Evolutionary conservation across 1,284 basidiomycete genomes (phyloP).

Genomic region (Leccinum pachyderme): DNA sequence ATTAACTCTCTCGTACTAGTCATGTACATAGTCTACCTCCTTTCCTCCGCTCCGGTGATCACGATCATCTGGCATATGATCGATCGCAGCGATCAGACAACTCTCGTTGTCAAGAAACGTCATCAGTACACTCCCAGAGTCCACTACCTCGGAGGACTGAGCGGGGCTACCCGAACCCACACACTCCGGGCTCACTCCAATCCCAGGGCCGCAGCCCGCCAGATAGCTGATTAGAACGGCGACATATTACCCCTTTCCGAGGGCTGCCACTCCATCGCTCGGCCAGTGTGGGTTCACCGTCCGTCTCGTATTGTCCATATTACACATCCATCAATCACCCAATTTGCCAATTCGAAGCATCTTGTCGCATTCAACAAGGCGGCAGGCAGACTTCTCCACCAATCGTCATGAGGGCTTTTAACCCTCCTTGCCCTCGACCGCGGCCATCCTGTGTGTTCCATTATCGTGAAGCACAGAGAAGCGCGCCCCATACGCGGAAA

Average conservation of each 20-base stretch:
- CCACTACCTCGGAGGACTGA: slow-evolving; percentile 15
- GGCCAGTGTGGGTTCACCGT: slow-evolving; percentile 5
- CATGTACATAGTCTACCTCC: slow-evolving; percentile 7
- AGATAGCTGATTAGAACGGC: slow-evolving; percentile 21
- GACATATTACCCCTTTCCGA: slow-evolving; percentile 6
- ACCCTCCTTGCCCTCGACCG: slow-evolving; percentile 25
- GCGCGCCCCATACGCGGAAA: slow-evolving; percentile 8
- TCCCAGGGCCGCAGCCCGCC: slow-evolving; percentile 26
- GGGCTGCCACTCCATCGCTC: not conserved
- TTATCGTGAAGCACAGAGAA: slow-evolving; percentile 22
- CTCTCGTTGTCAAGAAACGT: slow-evolving; percentile 19
- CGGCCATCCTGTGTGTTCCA: slow-evolving; percentile 32
- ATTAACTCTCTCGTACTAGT: not conserved
- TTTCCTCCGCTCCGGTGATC: slow-evolving; percentile 34
- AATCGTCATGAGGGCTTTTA: slow-evolving; percentile 13
- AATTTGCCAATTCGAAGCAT: slow-evolving; percentile 34
- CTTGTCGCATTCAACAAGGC: slow-evolving; percentile 11
- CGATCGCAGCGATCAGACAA: slow-evolving; percentile 33
- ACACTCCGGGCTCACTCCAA: slow-evolving; percentile 1
- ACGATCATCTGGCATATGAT: slow-evolving; percentile 30
- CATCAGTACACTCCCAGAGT: not conserved
- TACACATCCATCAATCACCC: slow-evolving; percentile 25
- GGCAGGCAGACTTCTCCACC: slow-evolving; percentile 20
- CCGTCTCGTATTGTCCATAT: slow-evolving; percentile 15
- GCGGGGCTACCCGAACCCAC: slow-evolving; percentile 22